Evolutionary conservation across 163 green algal genomes (phyloP).

Genomic region (Scenedesmus sp.): DNA sequence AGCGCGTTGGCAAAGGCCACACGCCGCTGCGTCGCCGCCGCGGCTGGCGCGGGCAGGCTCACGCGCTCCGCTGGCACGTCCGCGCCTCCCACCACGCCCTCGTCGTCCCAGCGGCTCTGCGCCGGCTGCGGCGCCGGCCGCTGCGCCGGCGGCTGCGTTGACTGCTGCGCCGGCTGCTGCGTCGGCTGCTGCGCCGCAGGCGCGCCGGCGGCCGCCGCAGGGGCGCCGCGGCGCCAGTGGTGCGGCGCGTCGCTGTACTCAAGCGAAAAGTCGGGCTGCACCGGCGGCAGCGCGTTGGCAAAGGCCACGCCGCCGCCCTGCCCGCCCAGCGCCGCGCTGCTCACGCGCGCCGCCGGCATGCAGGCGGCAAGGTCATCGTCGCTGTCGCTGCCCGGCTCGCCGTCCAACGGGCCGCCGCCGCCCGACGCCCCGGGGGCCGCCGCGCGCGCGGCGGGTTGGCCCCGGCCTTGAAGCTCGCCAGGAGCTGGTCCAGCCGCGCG

Average conservation of each 20-base stretch:
- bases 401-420: background rate
- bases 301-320: constrained; percentile 6
- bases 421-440: background rate
- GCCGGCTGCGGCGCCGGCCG: background rate
- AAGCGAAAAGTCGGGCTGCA: constrained; percentile 30
- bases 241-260: constrained; percentile 28
- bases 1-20: constrained; percentile 24
- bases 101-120: no score
- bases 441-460: no score
- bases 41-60: no score
- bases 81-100: no score
- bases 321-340: no score
- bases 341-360: constrained; percentile 24
- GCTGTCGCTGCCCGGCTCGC: no score
- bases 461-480: constrained; percentile 27
- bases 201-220: constrained; percentile 1
- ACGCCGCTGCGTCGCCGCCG: no score
- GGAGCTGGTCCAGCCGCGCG: constrained; percentile 17
- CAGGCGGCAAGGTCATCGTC: constrained; percentile 18
- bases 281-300: constrained; percentile 24
- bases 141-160: background rate
- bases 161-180: constrained; percentile 7
- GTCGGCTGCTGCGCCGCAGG: constrained; percentile 9
- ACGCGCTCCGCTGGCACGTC: constrained; percentile 32
- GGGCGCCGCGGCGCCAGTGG: background rate